Conservation (phyloP, 805 yeast species). For the Ogataea naganishii region DNA sequence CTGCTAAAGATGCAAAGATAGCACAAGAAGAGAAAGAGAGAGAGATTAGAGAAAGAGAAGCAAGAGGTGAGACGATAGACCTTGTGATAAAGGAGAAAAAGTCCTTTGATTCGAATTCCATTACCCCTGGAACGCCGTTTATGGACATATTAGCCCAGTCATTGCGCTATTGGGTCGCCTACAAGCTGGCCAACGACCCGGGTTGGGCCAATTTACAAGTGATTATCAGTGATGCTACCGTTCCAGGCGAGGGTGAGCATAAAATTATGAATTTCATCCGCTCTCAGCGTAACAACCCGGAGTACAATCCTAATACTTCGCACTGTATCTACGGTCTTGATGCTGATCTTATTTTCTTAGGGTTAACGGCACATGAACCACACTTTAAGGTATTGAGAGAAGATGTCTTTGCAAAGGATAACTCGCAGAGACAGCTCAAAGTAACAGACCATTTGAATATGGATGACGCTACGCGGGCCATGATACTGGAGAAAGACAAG, state of each 20-base stretch:
- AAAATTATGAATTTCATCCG: slow-evolving; percentile 94
- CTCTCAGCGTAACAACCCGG: slow-evolving; percentile 78
- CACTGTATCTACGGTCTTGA: slow-evolving; percentile 97
- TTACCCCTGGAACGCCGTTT: slow-evolving; percentile 98
- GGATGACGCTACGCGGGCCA: slow-evolving; percentile 48
- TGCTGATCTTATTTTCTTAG: slow-evolving; percentile 94
- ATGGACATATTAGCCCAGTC: slow-evolving; percentile 85
- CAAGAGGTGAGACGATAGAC: slow-evolving; percentile 69
- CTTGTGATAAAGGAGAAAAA: slow-evolving; percentile 63
- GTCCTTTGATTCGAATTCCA: slow-evolving; percentile 92
- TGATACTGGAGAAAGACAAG: slow-evolving; percentile 32
- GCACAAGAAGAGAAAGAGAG: slow-evolving; percentile 63
- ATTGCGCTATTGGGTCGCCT: slow-evolving; percentile 85
- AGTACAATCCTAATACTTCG: slow-evolving; percentile 85
- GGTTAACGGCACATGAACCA: slow-evolving; percentile 96
- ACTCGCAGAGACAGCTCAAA: slow-evolving; percentile 31
- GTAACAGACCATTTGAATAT: slow-evolving; percentile 43
- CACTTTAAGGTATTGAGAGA: slow-evolving; percentile 90
- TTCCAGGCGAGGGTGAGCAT: slow-evolving; percentile 99
- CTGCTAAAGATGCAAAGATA: slow-evolving; percentile 84
- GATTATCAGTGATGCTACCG: slow-evolving; percentile 89
- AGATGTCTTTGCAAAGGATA: slow-evolving; percentile 85
- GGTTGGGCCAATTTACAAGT: slow-evolving; percentile 90
- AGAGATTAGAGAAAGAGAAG: slow-evolving; percentile 48
- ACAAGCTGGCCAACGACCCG: slow-evolving; percentile 79